These are phyloP conservation scores for Epichloe glyceriae DNA, from an alignment of 2,329 filamentous ascomycete species.

Conservation along the genomic window DNA sequence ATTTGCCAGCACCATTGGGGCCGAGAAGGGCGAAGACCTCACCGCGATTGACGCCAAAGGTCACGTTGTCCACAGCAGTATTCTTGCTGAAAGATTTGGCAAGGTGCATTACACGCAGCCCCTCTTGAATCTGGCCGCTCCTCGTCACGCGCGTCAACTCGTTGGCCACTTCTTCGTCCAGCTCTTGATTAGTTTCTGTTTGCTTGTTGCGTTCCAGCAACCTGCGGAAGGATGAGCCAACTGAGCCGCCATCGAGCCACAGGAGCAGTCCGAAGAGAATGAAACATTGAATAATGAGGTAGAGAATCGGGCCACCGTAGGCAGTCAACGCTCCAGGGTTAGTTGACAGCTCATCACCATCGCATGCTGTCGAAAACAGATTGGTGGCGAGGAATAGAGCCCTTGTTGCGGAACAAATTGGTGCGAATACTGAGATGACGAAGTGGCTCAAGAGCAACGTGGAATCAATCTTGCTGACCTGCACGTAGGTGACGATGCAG, in stretches of 20 bases:
- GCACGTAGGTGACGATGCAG: slow-evolving; percentile 60
- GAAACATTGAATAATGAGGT: slow-evolving; percentile 62
- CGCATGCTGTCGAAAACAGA: slow-evolving; percentile 69
- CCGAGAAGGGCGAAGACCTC: slow-evolving; percentile 84
- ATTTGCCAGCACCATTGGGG: slow-evolving; percentile 85
- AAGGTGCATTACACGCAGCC: slow-evolving; percentile 66
- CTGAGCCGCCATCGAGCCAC: slow-evolving; percentile 67
- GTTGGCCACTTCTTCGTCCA: slow-evolving; percentile 48
- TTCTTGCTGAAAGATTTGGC: slow-evolving; percentile 68
- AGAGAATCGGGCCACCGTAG: slow-evolving; percentile 77
- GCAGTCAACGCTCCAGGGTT: slow-evolving; percentile 59
- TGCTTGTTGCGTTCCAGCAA: slow-evolving; percentile 23
- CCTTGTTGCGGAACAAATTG: slow-evolving; percentile 62
- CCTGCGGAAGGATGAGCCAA: slow-evolving; percentile 37
- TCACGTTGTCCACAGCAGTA: slow-evolving; percentile 76
- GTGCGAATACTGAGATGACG: slow-evolving; percentile 58
- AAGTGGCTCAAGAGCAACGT: slow-evolving; percentile 61
- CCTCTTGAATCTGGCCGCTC: slow-evolving; percentile 33
- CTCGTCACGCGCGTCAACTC: slow-evolving; percentile 50
- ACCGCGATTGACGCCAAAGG: slow-evolving; percentile 65
- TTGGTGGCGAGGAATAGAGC: slow-evolving; percentile 69
- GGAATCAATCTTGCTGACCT: slow-evolving; percentile 53
- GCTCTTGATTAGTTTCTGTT: slow-evolving; percentile 18
- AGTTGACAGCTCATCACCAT: slow-evolving; percentile 45
- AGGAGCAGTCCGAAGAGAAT: slow-evolving; percentile 60